Conservation (phyloP, 192 early-diverging fungal species). For the Rhizoclosmatium sp. region DNA sequence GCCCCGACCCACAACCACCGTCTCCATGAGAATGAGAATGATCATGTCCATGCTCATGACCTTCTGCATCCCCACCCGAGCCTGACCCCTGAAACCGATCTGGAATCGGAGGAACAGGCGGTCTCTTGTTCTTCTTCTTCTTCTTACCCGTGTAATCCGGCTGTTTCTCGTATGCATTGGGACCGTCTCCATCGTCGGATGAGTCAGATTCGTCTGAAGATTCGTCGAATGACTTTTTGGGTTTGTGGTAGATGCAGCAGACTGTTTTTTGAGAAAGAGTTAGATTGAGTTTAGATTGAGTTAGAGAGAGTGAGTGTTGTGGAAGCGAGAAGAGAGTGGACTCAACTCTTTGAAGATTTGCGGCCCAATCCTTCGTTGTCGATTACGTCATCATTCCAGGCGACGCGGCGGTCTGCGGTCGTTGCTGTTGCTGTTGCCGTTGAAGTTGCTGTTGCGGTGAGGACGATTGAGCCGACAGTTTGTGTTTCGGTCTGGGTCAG, state of each 20-base stretch:
- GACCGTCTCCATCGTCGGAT: slow-evolving; percentile 39
- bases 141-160: slow-evolving; percentile 45
- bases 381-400: slow-evolving; percentile 71
- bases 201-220: slow-evolving; percentile 46
- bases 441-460: slow-evolving; percentile 18
- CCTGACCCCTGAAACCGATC: not conserved
- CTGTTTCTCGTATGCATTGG: slow-evolving; percentile 60
- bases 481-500: not conserved
- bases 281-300: not conserved
- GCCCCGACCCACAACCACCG: not conserved
- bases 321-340: slow-evolving; percentile 41
- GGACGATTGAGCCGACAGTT: not conserved
- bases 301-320: not conserved
- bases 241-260: slow-evolving; percentile 78
- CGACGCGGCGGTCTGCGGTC: slow-evolving; percentile 50
- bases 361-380: slow-evolving; percentile 76
- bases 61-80: not conserved
- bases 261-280: slow-evolving; percentile 47
- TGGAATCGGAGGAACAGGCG: not conserved
- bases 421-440: slow-evolving; percentile 58
- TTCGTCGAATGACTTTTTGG: slow-evolving; percentile 49
- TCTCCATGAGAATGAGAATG: not conserved
- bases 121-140: slow-evolving; percentile 36
- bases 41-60: not conserved
- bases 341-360: slow-evolving; percentile 69